phyloP scores from a whole-genome alignment of 1,284 basidiomycete species.

The Tetrapyrgos nigripes region DNA sequence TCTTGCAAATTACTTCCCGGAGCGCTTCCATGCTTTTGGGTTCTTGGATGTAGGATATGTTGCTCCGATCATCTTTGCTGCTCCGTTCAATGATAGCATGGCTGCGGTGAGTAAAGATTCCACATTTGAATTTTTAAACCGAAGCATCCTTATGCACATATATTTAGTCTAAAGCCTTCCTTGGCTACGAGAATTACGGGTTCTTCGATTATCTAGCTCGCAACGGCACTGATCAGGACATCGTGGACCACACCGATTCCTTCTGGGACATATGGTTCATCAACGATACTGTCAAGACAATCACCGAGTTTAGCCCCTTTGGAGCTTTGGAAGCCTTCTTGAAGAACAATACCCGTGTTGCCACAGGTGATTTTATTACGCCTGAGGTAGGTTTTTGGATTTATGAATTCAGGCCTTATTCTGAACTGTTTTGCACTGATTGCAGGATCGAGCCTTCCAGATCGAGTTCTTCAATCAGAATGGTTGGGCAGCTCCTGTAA shows the following conservation, averaged over 20 bases:
- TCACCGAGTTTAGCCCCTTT: constrained; percentile 26
- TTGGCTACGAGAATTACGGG: constrained; percentile 38
- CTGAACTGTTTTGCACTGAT: constrained; percentile 20
- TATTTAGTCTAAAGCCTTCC: constrained; percentile 17
- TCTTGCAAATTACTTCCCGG: constrained; percentile 41
- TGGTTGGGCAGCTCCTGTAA: constrained; percentile 6
- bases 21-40: constrained; percentile 48
- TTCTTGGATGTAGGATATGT: constrained; percentile 49
- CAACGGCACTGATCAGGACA: constrained; percentile 33
- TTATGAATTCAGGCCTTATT: too few relatives aligned
- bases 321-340: constrained; percentile 37
- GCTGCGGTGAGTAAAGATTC: constrained; percentile 15
- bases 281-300: constrained; percentile 26
- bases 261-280: constrained; percentile 28
- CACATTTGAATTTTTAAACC: too few relatives aligned
- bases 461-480: constrained; percentile 28
- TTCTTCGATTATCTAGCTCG: constrained; percentile 44
- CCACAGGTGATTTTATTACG: constrained; percentile 18
- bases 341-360: constrained; percentile 20
- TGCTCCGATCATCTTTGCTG: constrained; percentile 26
- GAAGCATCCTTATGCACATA: constrained; percentile 22
- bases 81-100: constrained; percentile 10
- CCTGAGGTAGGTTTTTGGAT: constrained; percentile 9
- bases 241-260: constrained; percentile 35
- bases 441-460: constrained; percentile 32